Evolutionary conservation across 345 rosid species (phyloP), one percentile per base, ranked within the genome.

Genomic region (Populus pruinosa): DNA sequence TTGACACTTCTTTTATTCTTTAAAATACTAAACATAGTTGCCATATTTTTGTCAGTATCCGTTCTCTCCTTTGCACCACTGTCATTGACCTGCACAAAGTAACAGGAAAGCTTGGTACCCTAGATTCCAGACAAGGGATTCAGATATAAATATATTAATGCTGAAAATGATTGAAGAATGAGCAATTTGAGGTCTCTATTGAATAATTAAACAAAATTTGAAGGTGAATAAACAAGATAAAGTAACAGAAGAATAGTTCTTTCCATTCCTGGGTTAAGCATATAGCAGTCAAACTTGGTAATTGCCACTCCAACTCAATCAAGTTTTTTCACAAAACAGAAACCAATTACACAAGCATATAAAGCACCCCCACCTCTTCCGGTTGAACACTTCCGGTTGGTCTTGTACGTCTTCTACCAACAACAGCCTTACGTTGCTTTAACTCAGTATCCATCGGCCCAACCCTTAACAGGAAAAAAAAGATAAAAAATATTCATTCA

Each of bases 21-120:
- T 74, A 87, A 79, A 49, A 86, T 80, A 38, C 70, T 74, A 75
- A 87, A 87, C 86, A 84, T 84, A 17, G 81, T 81, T 31, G 78
- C 67, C 88, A 87, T 86, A 38, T 82, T 84, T 29, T 29, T 72
- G 74, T 84, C 90, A 0, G 87, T 83, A 59, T 73, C 82, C 21
- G 78, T 82, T 47, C 62, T 79, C 76, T 70, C 77, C 66, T 71
- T 61, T 17, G 10, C 67, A 29, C 11, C 47, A 29, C 53, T 12
- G 35, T 69, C 83, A 81, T 78, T 81, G 71, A 84, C 72, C 90
- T 86, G 76, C 80, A 73, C 66, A 78, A 71, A 47, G 29, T 69
- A 31, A 44, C 44, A 67, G 23, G 21, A 43, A 56, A 29, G 44
- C 53, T 25, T 23, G n/a, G 39, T 66, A 47, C 36, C 23, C 18